These are phyloP conservation scores for Austroboletus novae-zelandiae DNA, from an alignment of 1,284 basidiomycete genomes.

Conservation along the genomic window DNA sequence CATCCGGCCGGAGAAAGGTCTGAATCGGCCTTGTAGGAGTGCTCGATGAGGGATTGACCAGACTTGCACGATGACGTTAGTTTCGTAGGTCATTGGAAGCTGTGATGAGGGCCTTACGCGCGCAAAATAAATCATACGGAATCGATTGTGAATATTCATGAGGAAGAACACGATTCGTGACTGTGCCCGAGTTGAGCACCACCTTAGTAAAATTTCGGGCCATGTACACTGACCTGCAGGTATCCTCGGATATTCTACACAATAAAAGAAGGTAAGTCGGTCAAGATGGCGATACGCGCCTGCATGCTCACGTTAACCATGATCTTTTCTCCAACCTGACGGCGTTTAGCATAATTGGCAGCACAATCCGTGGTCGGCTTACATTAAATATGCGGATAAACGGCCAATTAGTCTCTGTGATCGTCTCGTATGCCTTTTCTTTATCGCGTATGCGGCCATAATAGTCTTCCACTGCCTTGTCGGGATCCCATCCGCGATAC, in stretches of 20 bases:
- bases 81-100: neutral
- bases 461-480: slow-evolving; percentile 90
- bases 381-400: slow-evolving; percentile 97
- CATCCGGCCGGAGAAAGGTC: slow-evolving; percentile 93
- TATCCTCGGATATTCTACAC: slow-evolving; percentile 84
- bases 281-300: neutral
- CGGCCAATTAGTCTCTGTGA: slow-evolving; percentile 83
- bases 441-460: slow-evolving; percentile 87
- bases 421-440: slow-evolving; percentile 85
- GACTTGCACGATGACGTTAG: slow-evolving; percentile 44
- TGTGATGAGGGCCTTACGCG: slow-evolving; percentile 51
- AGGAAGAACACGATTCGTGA: slow-evolving; percentile 94
- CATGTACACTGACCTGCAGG: slow-evolving; percentile 52
- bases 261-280: slow-evolving; percentile 3
- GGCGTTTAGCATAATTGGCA: slow-evolving; percentile 4
- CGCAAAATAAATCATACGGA: slow-evolving; percentile 91
- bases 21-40: slow-evolving; percentile 98
- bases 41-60: slow-evolving; percentile 94
- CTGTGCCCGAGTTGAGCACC: slow-evolving; percentile 39
- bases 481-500: slow-evolving; percentile 93
- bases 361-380: slow-evolving; percentile 17
- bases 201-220: neutral
- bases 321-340: slow-evolving; percentile 87
- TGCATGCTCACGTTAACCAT: slow-evolving; percentile 73
- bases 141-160: slow-evolving; percentile 96